phyloP scores from a whole-genome alignment of 495 filamentous ascomycete genomes.

The Bathelium albidoporum region DNA sequence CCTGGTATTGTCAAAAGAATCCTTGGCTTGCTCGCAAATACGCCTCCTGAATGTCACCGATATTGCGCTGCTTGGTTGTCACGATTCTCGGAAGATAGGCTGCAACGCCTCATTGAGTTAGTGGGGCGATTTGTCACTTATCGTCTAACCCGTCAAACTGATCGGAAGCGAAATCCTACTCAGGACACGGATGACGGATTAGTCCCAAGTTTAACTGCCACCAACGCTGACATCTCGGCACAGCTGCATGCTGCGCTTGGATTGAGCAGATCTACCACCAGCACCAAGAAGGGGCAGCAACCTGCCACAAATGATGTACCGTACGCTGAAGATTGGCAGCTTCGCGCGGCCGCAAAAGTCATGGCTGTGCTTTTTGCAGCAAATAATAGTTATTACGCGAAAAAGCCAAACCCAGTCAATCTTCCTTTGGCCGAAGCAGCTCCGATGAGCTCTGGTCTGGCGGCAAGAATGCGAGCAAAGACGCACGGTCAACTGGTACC shows the following conservation, averaged over 20 bases:
- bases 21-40: constrained; percentile 67
- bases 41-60: constrained; percentile 66
- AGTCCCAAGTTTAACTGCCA: constrained; percentile 57
- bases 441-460: constrained; percentile 18
- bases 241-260: constrained; percentile 76
- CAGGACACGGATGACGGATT: constrained; percentile 52
- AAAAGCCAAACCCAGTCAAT: constrained; percentile 8
- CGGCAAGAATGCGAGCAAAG: constrained; percentile 35
- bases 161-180: constrained; percentile 49
- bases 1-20: constrained; percentile 73
- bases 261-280: constrained; percentile 40
- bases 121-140: constrained; percentile 74
- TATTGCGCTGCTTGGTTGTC: constrained; percentile 81
- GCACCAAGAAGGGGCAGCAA: constrained; percentile 36
- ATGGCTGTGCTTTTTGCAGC: constrained; percentile 78
- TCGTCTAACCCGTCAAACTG: constrained; percentile 62
- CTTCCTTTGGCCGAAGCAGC: neutral
- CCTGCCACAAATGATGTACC: constrained; percentile 16
- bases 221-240: constrained; percentile 41
- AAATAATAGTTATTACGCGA: constrained; percentile 49
- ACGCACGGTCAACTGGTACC: constrained; percentile 56
- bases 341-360: constrained; percentile 68
- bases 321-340: constrained; percentile 87
- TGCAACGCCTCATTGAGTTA: constrained; percentile 65
- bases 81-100: constrained; percentile 55